phyloP scores from a whole-genome alignment of 75 land plant genomes.

The Azolla pinnata region DNA sequence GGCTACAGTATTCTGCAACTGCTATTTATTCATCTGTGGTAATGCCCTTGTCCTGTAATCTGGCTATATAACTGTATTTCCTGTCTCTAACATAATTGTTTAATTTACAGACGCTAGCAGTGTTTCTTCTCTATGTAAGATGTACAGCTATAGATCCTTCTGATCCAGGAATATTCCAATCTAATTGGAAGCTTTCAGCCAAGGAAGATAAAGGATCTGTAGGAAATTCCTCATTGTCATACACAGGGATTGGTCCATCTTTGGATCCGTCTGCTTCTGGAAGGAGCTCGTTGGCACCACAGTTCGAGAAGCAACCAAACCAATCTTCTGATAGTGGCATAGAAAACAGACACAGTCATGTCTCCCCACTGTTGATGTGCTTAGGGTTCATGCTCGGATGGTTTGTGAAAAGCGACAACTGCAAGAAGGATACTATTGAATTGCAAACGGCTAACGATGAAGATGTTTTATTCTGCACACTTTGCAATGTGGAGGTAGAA shows the following conservation, averaged over 20 bases:
- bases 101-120: slow-evolving; percentile 57
- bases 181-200: slow-evolving; percentile 12
- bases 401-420: slow-evolving; percentile 41
- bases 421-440: slow-evolving; percentile 19
- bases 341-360: slow-evolving; percentile 9
- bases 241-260: slow-evolving; percentile 20
- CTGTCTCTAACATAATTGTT: background rate
- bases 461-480: slow-evolving; percentile 58
- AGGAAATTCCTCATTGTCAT: slow-evolving; percentile 19
- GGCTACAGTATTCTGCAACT: slow-evolving; percentile 49
- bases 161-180: slow-evolving; percentile 65
- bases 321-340: no score
- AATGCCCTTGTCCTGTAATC: slow-evolving; percentile 4
- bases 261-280: slow-evolving; percentile 38
- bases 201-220: slow-evolving; percentile 24
- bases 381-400: slow-evolving; percentile 35
- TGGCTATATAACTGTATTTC: background rate
- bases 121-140: slow-evolving; percentile 69
- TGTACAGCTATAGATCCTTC: slow-evolving; percentile 83
- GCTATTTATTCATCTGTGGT: slow-evolving; percentile 76
- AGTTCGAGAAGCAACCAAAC: slow-evolving; percentile 26
- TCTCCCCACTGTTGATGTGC: slow-evolving; percentile 15
- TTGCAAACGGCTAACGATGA: slow-evolving; percentile 35
- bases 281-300: slow-evolving; percentile 35
- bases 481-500: slow-evolving; percentile 66